Evolutionary conservation across 768 basidiomycete species (phyloP).

Genomic region (Suillus hirtellus): DNA sequence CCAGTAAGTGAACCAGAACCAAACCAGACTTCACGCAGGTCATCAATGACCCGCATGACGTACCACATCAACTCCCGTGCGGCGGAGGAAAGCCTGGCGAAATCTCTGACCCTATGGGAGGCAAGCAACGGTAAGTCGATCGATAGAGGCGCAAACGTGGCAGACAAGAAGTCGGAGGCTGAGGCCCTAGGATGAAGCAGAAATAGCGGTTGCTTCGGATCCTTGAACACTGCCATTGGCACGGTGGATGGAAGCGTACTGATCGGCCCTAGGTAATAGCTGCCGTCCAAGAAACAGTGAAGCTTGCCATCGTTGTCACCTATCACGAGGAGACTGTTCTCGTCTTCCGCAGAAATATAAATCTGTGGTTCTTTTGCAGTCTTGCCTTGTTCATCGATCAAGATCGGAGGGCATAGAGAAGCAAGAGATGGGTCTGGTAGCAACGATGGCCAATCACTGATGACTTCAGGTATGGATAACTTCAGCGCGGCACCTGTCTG

Average conservation of each 20-base stretch:
- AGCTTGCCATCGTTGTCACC: constrained; percentile 59
- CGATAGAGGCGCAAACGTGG: constrained; percentile 40
- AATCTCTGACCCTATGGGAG: constrained; percentile 57
- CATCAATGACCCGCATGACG: constrained; percentile 64
- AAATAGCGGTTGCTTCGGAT: constrained; percentile 47
- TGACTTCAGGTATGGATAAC: constrained; percentile 54
- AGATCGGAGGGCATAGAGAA: constrained; percentile 31
- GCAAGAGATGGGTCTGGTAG: constrained; percentile 62
- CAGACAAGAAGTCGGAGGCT: constrained; percentile 25
- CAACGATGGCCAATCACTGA: constrained; percentile 70
- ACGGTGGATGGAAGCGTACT: constrained; percentile 23
- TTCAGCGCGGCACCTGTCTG: constrained; percentile 49
- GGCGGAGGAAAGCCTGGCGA: constrained; percentile 69
- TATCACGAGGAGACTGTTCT: constrained; percentile 64
- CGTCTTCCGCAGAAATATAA: constrained; percentile 46
- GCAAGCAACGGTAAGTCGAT: constrained; percentile 60
- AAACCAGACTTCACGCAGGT: constrained; percentile 73
- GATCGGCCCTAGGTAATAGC: constrained; percentile 66
- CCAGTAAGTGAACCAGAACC: constrained; percentile 67
- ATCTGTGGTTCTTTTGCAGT: constrained; percentile 37
- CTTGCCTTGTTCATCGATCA: constrained; percentile 34
- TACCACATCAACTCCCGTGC: constrained; percentile 75
- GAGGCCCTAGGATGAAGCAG: constrained; percentile 44
- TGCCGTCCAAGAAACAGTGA: constrained; percentile 73
- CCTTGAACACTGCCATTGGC: constrained; percentile 37